Evolutionary conservation across 2,329 filamentous ascomycete genomes (phyloP), one percentile per base, ranked within the genome.

Genomic region (Bipolaris bicolor): DNA sequence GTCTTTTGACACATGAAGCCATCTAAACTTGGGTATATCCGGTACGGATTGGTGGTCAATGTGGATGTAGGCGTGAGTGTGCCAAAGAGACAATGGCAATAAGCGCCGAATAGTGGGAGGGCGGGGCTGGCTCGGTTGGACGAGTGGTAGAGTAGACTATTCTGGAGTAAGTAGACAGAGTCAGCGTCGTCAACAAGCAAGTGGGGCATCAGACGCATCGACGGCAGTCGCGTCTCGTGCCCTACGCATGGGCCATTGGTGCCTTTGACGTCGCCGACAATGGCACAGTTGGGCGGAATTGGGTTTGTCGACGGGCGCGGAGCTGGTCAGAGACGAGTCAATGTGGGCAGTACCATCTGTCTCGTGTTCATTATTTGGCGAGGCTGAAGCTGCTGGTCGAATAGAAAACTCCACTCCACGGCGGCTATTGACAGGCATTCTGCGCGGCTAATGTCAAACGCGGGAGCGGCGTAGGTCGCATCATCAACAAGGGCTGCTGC

Each of bases 91-190:
- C 56, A 45, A 57, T 45, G 29, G 49, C 55, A 60, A 45, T 71
- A 72, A 66, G 69, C 69, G 69, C 69, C 66, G 63, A 57, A 58
- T 47, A 45, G 52, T 20, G 20, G 57, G 55, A 61, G 61, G 58
- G 59, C 50, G 54, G 49, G 62, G 57, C 41, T 47, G 43, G 52
- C 41, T 61, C 51, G 55, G 49, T 62, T 48, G 47, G 52, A 52
- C 4, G 10, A 31, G 10, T 31, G 29, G 10, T 31, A 31, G 49
- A 36, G 9, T 11, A 29, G 49, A 36, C 36, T 48, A 41, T 31
- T 31, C 29, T 9, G 11, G 29, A 31, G 29, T 29, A 43, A 29
- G 26, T 29, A 10, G 2, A 10, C 26, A 29, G 26, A 29, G 26
- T 29, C 46, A 40, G 49, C 52, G 52, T 33, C 36, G 26, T 36